Evolutionary conservation across 208 protist genomes (phyloP).

Genomic region (Acanthamoeba royreba): DNA sequence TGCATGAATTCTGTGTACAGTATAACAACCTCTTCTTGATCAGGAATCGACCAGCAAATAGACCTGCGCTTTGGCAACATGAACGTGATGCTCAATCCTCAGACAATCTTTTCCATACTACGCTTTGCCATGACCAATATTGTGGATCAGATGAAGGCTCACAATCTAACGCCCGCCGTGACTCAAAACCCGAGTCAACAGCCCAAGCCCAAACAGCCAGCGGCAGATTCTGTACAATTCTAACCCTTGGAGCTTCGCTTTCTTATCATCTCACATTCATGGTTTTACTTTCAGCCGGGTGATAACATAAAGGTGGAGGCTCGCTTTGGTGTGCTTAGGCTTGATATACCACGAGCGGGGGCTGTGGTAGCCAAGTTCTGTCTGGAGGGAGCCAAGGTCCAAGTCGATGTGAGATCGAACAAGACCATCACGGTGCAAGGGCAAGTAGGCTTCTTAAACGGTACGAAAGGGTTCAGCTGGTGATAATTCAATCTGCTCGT

Average conservation of each 20-base stretch:
- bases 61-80: background rate
- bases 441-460: background rate
- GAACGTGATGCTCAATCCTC: constrained; percentile 12
- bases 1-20: background rate
- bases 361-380: background rate
- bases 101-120: background rate
- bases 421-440: background rate
- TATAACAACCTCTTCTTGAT: background rate
- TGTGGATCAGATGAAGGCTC: constrained; percentile 27
- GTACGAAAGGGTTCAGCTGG: background rate
- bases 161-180: background rate
- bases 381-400: background rate
- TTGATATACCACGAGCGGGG: background rate
- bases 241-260: background rate
- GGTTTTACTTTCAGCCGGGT: background rate
- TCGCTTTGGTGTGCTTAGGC: background rate
- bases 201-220: background rate
- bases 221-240: background rate
- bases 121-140: constrained; percentile 6
- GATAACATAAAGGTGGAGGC: background rate
- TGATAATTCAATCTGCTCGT: background rate
- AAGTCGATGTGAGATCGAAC: background rate
- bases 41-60: background rate
- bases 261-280: background rate
- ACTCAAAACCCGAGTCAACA: background rate